These are phyloP conservation scores for Penicillium sp. DNA, from an alignment of 2,329 filamentous ascomycete genomes.

Conservation along the genomic window DNA sequence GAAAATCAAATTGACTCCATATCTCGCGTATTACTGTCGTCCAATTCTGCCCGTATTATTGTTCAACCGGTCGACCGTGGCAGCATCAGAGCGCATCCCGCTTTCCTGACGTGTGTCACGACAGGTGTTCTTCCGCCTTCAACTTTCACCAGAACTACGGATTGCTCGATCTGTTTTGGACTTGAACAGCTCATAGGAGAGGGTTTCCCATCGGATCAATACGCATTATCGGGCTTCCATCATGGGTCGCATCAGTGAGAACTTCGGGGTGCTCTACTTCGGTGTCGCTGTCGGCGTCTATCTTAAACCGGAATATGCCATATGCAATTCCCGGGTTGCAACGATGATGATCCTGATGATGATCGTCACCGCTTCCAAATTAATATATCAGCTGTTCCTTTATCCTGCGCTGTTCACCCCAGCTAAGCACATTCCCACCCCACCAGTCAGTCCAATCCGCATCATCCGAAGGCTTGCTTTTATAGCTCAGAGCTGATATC, in stretches of 20 bases:
- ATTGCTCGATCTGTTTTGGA: neutral
- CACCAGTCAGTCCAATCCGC: slow-evolving; percentile 41
- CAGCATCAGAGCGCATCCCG: neutral
- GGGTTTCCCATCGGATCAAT: neutral
- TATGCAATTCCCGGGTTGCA: slow-evolving; percentile 26
- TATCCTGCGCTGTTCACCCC: slow-evolving; percentile 61
- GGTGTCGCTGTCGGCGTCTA: slow-evolving; percentile 18
- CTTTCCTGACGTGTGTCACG: neutral
- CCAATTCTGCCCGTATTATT: too few species aligned
- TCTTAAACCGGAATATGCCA: slow-evolving; percentile 28
- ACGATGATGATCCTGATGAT: slow-evolving; percentile 25
- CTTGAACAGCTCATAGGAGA: neutral
- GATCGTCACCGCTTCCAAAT: slow-evolving; percentile 20
- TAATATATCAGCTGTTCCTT: slow-evolving; percentile 45
- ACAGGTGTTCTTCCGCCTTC: neutral
- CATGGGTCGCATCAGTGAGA: slow-evolving; percentile 14
- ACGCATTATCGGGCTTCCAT: neutral
- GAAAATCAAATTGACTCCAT: too few species aligned
- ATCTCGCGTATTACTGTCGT: neutral
- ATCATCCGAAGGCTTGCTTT: neutral
- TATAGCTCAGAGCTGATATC: neutral
- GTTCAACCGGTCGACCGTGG: neutral
- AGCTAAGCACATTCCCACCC: slow-evolving; percentile 56
- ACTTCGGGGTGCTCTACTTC: slow-evolving; percentile 16
- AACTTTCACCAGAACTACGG: neutral